Percentiles rank a stretch among this genome's conserved stretches.
Conservation (phyloP, 2,329 filamentous ascomycete genomes). For the Monilinia vaccinii-corymbosi region DNA sequence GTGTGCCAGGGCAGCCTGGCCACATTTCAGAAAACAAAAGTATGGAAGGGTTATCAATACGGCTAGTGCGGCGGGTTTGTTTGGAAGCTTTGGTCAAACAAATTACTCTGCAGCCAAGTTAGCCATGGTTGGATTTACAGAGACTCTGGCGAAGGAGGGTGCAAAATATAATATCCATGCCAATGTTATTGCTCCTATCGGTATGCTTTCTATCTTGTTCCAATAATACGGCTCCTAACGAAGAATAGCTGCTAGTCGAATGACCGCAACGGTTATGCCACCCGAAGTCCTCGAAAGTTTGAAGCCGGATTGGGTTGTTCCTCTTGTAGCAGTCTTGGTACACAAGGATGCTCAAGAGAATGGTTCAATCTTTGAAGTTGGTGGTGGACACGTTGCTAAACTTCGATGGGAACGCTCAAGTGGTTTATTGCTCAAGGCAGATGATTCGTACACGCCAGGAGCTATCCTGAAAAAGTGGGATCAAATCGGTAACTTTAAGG, state of each 20-base stretch:
- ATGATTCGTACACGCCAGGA: constrained; percentile 78
- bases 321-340: constrained; percentile 78
- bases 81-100: constrained; percentile 89
- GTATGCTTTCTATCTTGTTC: constrained; percentile 17
- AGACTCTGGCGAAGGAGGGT: constrained; percentile 96
- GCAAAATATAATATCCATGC: constrained; percentile 94
- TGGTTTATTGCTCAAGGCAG: constrained; percentile 82
- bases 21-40: constrained; percentile 97
- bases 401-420: constrained; percentile 88
- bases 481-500: constrained; percentile 76
- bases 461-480: constrained; percentile 87
- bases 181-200: constrained; percentile 90
- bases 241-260: constrained; percentile 68
- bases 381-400: constrained; percentile 87
- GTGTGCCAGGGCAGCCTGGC: constrained; percentile 90
- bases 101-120: constrained; percentile 98
- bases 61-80: constrained; percentile 88
- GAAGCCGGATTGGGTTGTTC: constrained; percentile 91
- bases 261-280: constrained; percentile 93
- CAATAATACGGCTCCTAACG: constrained; percentile 15
- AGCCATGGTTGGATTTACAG: constrained; percentile 90
- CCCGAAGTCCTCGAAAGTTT: constrained; percentile 70
- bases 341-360: constrained; percentile 79
- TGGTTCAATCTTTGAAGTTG: constrained; percentile 86
- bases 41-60: constrained; percentile 96